Conservation (phyloP, 345 rosid genomes). For the Brassica cretica region DNA sequence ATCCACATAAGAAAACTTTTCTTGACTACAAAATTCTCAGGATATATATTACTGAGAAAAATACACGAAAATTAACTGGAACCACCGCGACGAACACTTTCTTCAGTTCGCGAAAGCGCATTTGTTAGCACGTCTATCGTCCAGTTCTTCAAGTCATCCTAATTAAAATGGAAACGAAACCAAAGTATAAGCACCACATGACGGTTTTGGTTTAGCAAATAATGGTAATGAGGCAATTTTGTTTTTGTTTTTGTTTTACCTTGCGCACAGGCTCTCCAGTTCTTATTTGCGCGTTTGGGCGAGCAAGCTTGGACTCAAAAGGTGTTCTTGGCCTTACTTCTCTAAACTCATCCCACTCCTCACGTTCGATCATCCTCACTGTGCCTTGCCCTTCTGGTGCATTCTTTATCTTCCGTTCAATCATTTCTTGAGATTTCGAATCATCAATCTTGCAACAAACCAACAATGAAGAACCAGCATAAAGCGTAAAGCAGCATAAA, state of each 20-base stretch:
- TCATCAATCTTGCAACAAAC: constrained; percentile 60
- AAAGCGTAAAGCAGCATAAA: background rate
- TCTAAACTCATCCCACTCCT: constrained; percentile 85
- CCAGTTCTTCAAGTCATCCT: constrained; percentile 92
- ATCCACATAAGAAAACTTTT: background rate
- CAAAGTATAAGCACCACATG: background rate
- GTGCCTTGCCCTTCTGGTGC: constrained; percentile 89
- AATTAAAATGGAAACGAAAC: constrained; percentile 17
- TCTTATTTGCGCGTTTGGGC: constrained; percentile 82
- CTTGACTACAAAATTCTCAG: background rate
- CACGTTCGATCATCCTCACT: constrained; percentile 70
- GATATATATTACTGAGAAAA: background rate
- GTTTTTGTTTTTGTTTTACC: constrained; percentile 43
- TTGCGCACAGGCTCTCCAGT: constrained; percentile 63
- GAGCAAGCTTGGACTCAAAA: constrained; percentile 91
- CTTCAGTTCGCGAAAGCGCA: constrained; percentile 76
- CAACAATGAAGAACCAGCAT: background rate
- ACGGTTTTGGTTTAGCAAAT: background rate
- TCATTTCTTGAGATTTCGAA: constrained; percentile 78
- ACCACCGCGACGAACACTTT: constrained; percentile 46
- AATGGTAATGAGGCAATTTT: background rate
- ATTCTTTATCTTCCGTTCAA: constrained; percentile 77
- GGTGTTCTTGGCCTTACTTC: constrained; percentile 96
- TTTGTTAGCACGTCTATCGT: constrained; percentile 81
- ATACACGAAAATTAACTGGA: constrained; percentile 35